Evolutionary conservation across 768 basidiomycete species (phyloP).

Genomic region (Mycena vitilis): DNA sequence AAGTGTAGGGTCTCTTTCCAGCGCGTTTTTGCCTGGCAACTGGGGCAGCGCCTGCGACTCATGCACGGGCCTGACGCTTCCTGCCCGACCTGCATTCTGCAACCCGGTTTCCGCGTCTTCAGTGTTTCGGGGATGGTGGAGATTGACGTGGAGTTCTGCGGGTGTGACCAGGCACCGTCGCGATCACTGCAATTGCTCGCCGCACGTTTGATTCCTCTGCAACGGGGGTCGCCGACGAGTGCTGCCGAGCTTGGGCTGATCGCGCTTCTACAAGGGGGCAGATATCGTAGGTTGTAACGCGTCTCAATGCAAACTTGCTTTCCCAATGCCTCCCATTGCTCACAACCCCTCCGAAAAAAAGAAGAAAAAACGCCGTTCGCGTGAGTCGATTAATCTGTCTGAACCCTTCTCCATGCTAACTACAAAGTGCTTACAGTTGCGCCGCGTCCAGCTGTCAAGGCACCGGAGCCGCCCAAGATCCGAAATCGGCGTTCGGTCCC

Average conservation of each 20-base stretch:
- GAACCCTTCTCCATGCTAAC: too few species aligned
- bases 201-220: neutral
- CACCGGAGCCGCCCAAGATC: too few species aligned
- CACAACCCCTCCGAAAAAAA: too few species aligned
- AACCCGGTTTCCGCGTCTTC: neutral
- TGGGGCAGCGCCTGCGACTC: neutral
- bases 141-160: neutral
- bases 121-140: neutral
- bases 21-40: neutral
- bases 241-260: neutral
- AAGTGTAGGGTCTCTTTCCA: neutral
- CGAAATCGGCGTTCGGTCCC: too few species aligned
- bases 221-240: neutral
- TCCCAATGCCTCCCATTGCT: too few species aligned
- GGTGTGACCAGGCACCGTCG: neutral
- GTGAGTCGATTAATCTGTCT: too few species aligned
- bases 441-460: too few species aligned
- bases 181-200: neutral
- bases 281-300: too few species aligned
- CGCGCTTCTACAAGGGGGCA: too few species aligned
- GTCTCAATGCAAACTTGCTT: too few species aligned
- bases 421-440: too few species aligned
- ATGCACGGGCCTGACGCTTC: neutral
- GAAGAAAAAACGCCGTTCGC: too few species aligned
- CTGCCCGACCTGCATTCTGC: neutral